Evolutionary conservation across 1,284 basidiomycete species (phyloP).

Genomic region (Naganishia albida): DNA sequence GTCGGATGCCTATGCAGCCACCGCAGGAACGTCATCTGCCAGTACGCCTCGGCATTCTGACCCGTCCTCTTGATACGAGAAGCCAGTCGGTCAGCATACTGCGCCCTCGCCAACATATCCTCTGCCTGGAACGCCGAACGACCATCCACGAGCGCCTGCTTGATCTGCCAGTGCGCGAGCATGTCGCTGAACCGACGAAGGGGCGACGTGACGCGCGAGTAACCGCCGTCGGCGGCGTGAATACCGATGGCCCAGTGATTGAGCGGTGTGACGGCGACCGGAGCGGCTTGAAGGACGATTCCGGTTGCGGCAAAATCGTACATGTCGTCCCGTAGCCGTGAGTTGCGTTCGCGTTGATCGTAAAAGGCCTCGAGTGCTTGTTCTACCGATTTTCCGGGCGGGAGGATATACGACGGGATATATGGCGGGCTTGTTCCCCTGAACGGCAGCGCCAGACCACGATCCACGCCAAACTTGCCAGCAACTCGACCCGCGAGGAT

Average conservation of each 20-base stretch:
- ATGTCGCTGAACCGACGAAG: slow-evolving; percentile 83
- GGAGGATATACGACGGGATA: slow-evolving; percentile 9
- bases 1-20: slow-evolving; percentile 6
- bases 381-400: slow-evolving; percentile 25
- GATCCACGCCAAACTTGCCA: slow-evolving; percentile 69
- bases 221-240: slow-evolving; percentile 62
- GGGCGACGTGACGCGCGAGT: slow-evolving; percentile 83
- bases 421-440: slow-evolving; percentile 58
- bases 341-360: slow-evolving; percentile 43
- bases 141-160: slow-evolving; percentile 62
- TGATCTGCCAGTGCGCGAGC: slow-evolving; percentile 91
- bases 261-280: slow-evolving; percentile 52
- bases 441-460: slow-evolving; percentile 67
- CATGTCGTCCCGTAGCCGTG: slow-evolving; percentile 40
- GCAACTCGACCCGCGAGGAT: slow-evolving; percentile 76
- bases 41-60: slow-evolving; percentile 37
- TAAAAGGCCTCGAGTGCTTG: slow-evolving; percentile 44
- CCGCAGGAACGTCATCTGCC: slow-evolving; percentile 39
- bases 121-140: slow-evolving; percentile 30
- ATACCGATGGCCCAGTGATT: slow-evolving; percentile 74
- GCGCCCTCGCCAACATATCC: slow-evolving; percentile 37
- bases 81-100: slow-evolving; percentile 35
- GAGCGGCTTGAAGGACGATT: slow-evolving; percentile 13
- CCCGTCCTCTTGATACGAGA: slow-evolving; percentile 36
- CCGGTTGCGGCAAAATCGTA: slow-evolving; percentile 28